Percentiles rank a stretch among this genome's conserved stretches.
Conservation (phyloP, 1,139 yeast species). For the Yamadazyma taylorii region DNA sequence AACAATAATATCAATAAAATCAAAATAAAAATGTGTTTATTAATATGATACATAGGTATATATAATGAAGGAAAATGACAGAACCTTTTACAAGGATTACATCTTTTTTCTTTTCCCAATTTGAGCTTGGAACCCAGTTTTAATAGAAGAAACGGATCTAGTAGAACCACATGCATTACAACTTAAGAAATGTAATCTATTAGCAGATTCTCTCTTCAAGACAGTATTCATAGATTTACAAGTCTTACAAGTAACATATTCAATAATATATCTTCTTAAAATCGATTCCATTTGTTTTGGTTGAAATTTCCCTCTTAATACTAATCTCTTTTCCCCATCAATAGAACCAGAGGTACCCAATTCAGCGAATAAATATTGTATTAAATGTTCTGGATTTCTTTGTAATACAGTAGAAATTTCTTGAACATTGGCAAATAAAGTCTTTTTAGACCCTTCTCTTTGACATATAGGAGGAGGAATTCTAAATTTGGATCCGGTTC, state of each 20-base stretch:
- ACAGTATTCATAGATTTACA: conserved; percentile 98
- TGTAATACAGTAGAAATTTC: conserved; percentile 92
- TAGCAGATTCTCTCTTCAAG: conserved; percentile 89
- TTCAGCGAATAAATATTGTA: conserved; percentile 96
- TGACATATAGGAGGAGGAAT: conserved; percentile 97
- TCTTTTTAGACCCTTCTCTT: conserved; percentile 97
- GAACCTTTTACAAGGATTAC: conserved; percentile 13
- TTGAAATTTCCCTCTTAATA: conserved; percentile 96
- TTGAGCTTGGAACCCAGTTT: conserved; percentile 99
- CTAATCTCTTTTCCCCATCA: conserved; percentile 95
- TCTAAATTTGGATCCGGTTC: conserved; percentile 88
- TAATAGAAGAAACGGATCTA: conserved; percentile 94
- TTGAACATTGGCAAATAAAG: conserved; percentile 93
- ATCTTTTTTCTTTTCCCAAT: conserved; percentile 73
- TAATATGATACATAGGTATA: conserved; percentile 11
- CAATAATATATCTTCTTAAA: conserved; percentile 92
- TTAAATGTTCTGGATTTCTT: conserved; percentile 95
- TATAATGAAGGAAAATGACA: too few relatives aligned
- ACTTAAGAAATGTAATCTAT: conserved; percentile 95
- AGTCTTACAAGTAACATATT: conserved; percentile 97
- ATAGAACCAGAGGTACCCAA: conserved; percentile 99
- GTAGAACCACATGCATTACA: conserved; percentile 98
- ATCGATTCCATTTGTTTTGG: conserved; percentile 97
- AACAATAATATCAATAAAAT: too few relatives aligned
- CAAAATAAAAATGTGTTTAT: conserved; percentile 4